These are phyloP conservation scores for Avena eriantha DNA, from an alignment of 176 grass and related monocot species.

Conservation along the genomic window DNA sequence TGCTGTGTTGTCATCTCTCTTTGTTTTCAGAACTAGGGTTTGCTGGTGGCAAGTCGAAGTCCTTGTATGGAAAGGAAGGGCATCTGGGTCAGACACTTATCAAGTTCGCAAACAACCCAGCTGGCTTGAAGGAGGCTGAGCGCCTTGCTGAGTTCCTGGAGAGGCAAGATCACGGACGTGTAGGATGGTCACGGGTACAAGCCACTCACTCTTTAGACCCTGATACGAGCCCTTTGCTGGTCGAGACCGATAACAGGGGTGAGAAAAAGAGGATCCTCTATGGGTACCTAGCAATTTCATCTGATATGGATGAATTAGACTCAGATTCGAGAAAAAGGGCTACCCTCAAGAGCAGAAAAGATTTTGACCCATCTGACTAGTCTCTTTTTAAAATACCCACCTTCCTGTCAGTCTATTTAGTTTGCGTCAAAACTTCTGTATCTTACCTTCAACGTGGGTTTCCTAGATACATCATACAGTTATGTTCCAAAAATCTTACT, in stretches of 20 bases:
- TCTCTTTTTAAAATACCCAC: constrained; percentile 5
- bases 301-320: constrained; percentile 78
- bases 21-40: constrained; percentile 94
- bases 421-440: constrained; percentile 24
- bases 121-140: constrained; percentile 90
- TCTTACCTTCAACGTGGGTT: constrained; percentile 2
- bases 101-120: constrained; percentile 70
- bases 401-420: constrained; percentile 38
- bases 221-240: constrained; percentile 78
- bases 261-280: constrained; percentile 90
- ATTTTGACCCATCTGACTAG: constrained; percentile 85
- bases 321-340: constrained; percentile 84
- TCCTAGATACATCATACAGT: constrained; percentile 25
- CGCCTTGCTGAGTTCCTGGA: constrained; percentile 72
- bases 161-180: constrained; percentile 74
- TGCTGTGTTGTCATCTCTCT: constrained; percentile 46
- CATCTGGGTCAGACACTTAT: constrained; percentile 83
- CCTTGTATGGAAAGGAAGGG: constrained; percentile 92
- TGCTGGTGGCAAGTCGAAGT: constrained; percentile 83
- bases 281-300: constrained; percentile 79
- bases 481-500: constrained; percentile 1
- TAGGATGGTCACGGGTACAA: constrained; percentile 66
- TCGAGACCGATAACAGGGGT: constrained; percentile 71
- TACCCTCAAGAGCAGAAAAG: constrained; percentile 82
- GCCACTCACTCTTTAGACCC: constrained; percentile 53